phyloP scores from a whole-genome alignment of 2,329 filamentous ascomycete species.

The Alternaria hordeiaustralica region DNA sequence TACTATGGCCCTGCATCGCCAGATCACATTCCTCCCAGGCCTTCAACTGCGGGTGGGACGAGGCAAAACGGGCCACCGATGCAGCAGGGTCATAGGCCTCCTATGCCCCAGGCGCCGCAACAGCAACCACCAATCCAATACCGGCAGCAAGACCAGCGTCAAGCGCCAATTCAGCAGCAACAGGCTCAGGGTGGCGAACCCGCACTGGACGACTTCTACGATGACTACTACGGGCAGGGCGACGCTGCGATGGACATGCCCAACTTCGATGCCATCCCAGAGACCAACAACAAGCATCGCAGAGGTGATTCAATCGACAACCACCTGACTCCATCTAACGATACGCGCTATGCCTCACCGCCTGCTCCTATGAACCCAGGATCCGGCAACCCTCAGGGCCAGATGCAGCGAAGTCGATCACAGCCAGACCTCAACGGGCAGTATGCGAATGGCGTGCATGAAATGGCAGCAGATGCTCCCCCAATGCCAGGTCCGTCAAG shows the following conservation, averaged over 20 bases:
- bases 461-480: constrained; percentile 71
- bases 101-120: constrained; percentile 34
- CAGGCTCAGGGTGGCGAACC: constrained; percentile 38
- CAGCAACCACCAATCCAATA: constrained; percentile 27
- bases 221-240: constrained; percentile 53
- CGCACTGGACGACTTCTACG: constrained; percentile 60
- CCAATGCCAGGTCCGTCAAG: constrained; percentile 57
- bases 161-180: constrained; percentile 25
- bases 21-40: constrained; percentile 44
- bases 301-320: constrained; percentile 47
- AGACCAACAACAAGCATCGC: constrained; percentile 38
- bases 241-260: constrained; percentile 65
- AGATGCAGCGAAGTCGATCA: constrained; percentile 67
- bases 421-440: constrained; percentile 65
- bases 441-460: constrained; percentile 62
- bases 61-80: constrained; percentile 28
- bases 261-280: constrained; percentile 65
- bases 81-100: constrained; percentile 38
- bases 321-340: constrained; percentile 35
- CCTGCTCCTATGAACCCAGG: constrained; percentile 9
- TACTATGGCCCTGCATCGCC: constrained; percentile 48
- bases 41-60: constrained; percentile 44
- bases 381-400: constrained; percentile 37
- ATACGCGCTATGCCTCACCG: constrained; percentile 15
- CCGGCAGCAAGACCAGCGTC: constrained; percentile 25